phyloP scores from a whole-genome alignment of 768 basidiomycete genomes.

The Pisolithus orientalis region DNA sequence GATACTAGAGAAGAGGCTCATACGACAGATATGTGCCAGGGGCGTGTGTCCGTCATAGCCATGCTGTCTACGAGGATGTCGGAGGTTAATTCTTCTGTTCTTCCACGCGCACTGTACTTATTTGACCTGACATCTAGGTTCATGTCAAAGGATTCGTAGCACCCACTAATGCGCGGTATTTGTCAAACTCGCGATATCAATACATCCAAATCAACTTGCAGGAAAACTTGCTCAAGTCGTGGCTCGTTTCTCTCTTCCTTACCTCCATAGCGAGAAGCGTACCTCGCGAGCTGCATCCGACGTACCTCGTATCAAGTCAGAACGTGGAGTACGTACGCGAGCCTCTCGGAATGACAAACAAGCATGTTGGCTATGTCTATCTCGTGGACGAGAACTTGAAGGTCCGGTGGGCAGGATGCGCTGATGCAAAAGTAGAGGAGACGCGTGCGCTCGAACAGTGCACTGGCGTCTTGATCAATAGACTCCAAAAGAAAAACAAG shows the following conservation, averaged over 20 bases:
- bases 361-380: conserved; percentile 87
- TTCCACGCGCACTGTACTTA: background rate
- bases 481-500: conserved; percentile 34
- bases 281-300: conserved; percentile 57
- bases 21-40: conserved; percentile 72
- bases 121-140: conserved; percentile 39
- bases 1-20: conserved; percentile 50
- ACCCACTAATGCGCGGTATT: conserved; percentile 47
- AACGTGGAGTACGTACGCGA: conserved; percentile 84
- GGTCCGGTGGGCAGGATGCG: conserved; percentile 91
- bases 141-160: conserved; percentile 70
- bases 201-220: conserved; percentile 88
- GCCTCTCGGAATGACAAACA: conserved; percentile 83
- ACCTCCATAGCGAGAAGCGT: conserved; percentile 62
- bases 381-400: conserved; percentile 80
- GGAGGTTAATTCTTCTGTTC: conserved; percentile 48
- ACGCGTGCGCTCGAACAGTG: conserved; percentile 61
- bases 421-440: conserved; percentile 75
- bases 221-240: conserved; percentile 87
- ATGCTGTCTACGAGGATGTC: conserved; percentile 86
- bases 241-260: conserved; percentile 83
- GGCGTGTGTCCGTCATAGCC: conserved; percentile 71
- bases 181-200: conserved; percentile 56
- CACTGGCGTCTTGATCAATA: conserved; percentile 58
- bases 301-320: conserved; percentile 75